phyloP scores from a whole-genome alignment of 495 filamentous ascomycete species.

The Neurospora sublineolata region DNA sequence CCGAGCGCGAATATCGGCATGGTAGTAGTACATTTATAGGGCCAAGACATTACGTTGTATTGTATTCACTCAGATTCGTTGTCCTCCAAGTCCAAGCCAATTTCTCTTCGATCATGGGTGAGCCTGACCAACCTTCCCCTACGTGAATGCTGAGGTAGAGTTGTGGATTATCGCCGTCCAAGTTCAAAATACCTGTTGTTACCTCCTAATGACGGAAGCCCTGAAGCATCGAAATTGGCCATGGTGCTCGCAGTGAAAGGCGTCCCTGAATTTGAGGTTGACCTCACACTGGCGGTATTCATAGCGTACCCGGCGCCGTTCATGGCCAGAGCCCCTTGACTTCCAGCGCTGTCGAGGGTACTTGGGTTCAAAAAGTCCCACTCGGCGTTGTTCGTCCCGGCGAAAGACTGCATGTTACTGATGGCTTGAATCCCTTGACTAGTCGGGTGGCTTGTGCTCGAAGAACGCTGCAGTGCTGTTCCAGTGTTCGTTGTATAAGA shows the following conservation, averaged over 20 bases:
- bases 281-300: slow-evolving; percentile 7
- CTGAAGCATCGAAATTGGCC: slow-evolving; percentile 17
- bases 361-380: slow-evolving; percentile 28
- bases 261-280: slow-evolving; percentile 7
- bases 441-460: slow-evolving; percentile 11
- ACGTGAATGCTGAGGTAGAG: neutral
- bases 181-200: slow-evolving; percentile 15
- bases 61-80: neutral
- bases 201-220: slow-evolving; percentile 2
- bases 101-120: neutral
- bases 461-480: slow-evolving; percentile 13
- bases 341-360: slow-evolving; percentile 24
- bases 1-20: neutral
- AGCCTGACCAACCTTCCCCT: neutral
- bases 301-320: slow-evolving; percentile 13
- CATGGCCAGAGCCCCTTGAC: slow-evolving; percentile 13
- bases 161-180: slow-evolving; percentile 7
- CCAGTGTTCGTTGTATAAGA: slow-evolving; percentile 16
- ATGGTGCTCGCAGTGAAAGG: slow-evolving; percentile 10
- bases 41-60: neutral
- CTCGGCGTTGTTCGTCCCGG: slow-evolving; percentile 15
- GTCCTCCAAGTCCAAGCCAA: neutral
- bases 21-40: neutral
- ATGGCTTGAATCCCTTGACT: slow-evolving; percentile 17
- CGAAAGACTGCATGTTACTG: slow-evolving; percentile 12